Evolutionary conservation across 495 filamentous ascomycete genomes (phyloP), one percentile per base, ranked within the genome.

Genomic region (Aspergillus steynii): DNA sequence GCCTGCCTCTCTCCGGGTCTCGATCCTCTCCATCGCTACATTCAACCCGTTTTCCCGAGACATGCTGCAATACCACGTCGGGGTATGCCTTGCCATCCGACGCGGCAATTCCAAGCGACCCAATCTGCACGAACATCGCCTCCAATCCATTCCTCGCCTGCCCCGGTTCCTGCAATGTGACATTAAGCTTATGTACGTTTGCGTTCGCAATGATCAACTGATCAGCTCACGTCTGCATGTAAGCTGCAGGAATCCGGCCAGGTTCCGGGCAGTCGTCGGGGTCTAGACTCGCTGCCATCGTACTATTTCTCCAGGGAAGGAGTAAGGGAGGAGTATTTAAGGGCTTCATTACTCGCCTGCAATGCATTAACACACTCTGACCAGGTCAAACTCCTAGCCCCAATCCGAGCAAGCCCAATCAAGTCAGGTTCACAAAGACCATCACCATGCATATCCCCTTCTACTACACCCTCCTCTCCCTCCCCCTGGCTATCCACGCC

Each of bases 51-150:
- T 53, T 54, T 29, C 29, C 2, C 15, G 28, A 7, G 15, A 37
- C 9, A 25, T 3, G 3, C 52, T 54, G 52, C 52, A 54, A 25
- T 54, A 31, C 52, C 3, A 54, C 52, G 52, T 54, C 15, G 52
- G 29, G 29, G 52, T 54, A 54, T 3, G 52, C 9, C 20, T 5
- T 31, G 8, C 14, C 1, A 7, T 25, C 29, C 29, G 26, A 42
- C 37, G 10, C 12, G 37, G 37, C 37, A 42, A 42, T 42, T 42
- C 9, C 37, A 42, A 42, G 37, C 37, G 37, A 42, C 14, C 37
- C 37, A 14, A 42, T 14, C 34, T 14, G 14, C 37, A 3, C 37
- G 37, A 42, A 42, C 37, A 14, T 42, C 12, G 37, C 37, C 37
- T 14, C 37, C 37, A 42, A 8, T 42, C 37, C 12, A 8, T 15